Conservation (phyloP, 2,329 filamentous ascomycete genomes). For the Arthroderma sp. region DNA sequence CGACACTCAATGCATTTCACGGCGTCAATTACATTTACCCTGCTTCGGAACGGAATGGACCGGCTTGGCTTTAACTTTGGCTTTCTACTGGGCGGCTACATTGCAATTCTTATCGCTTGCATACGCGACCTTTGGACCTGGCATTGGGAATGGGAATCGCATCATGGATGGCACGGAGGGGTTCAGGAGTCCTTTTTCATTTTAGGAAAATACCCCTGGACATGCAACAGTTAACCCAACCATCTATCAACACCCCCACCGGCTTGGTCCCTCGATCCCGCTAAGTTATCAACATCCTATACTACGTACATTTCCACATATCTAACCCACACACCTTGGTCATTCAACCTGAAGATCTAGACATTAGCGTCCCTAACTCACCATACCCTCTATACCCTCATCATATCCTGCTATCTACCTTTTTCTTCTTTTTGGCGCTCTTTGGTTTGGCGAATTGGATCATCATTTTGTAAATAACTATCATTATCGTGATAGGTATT, state of each 20-base stretch:
- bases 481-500: conserved; percentile 1
- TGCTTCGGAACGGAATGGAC: not conserved
- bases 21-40: not conserved
- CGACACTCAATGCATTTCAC: conserved; percentile 3
- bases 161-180: not conserved
- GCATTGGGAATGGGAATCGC: not conserved
- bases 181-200: not conserved
- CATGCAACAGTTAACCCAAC: not conserved
- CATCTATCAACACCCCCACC: not conserved
- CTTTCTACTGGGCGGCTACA: not conserved
- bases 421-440: not conserved
- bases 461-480: not conserved
- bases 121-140: not conserved
- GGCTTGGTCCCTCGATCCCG: not conserved
- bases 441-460: not conserved
- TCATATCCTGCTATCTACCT: not conserved
- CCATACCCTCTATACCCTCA: not conserved
- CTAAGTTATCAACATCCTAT: not conserved
- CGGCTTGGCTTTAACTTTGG: not conserved
- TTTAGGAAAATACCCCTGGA: not conserved
- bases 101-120: not conserved
- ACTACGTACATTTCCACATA: not conserved
- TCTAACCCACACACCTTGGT: not conserved
- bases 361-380: not conserved
- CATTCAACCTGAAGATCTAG: not conserved